Base-by-base conservation (phyloP, 2,329 filamentous ascomycete species). In the Didymella pomorum region DNA sequence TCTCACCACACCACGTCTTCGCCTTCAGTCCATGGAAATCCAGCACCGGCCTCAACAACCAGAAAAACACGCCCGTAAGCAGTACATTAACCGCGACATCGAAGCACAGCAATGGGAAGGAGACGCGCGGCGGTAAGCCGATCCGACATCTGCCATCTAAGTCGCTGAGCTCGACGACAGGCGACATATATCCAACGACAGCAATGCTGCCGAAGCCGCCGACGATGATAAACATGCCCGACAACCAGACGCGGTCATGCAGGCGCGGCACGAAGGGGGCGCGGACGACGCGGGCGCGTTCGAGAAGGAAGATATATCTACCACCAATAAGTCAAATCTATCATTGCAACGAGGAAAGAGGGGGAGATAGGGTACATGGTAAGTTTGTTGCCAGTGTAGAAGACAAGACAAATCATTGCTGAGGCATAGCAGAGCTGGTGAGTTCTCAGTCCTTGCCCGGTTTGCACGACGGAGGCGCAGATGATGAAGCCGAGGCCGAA, bases 301-400 rank as follows among this genome's bases (percentile, higher is more conserved):
- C 78, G 12, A 78, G 69, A 8, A 79, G 67, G 60, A 78, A 78
- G 12, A 78, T 62, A 52, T 78, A 78, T 41, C 71, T 71, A 33
- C 8, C n/a, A n/a, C 10, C 2, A 18, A 2, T 8, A 21, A 2
- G 49, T 60, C 2, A 58, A 51, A 11, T 26, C 2, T 16, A n/a
- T 12, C 16, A 6, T 0, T 4, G 1, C 29, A 31, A 31, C 14
- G 29, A 12, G 29, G 10, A 9, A 1, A 11, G 28, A 12, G 11
- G 12, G 29, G 23, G 23, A 4, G 23, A 25, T 3, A 7, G 11
- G 4, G 14, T 58, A 70, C 58, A 76, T 69, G 21, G 67, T 52
- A 2, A 73, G 55, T 44, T 79, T 79, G 52, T 66, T 71, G 8
- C 61, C 61, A 14, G 77, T 66, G 52, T 78, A 78, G 60, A 78